Conservation (phyloP, 1,139 yeast species). For the Arxiozyma slooffiae region DNA sequence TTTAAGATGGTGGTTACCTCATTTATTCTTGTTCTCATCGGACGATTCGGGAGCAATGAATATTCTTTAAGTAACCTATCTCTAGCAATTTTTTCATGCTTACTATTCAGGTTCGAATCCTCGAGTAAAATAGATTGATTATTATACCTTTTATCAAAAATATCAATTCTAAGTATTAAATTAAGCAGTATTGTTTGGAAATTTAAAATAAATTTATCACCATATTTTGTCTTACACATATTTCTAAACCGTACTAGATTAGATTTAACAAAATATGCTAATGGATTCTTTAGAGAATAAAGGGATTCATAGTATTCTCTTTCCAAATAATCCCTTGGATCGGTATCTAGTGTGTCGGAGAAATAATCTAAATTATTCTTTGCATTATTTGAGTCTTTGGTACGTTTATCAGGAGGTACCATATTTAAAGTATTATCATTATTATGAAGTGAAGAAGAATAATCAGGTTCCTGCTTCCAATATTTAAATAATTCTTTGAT, state of each 20-base stretch:
- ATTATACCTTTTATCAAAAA: conserved; percentile 22
- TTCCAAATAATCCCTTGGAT: not conserved
- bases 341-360: not conserved
- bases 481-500: conserved; percentile 12
- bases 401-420: conserved; percentile 5
- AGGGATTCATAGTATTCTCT: conserved; percentile 24
- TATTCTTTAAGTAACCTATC: conserved; percentile 10
- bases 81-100: conserved; percentile 6
- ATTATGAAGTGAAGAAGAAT: not conserved
- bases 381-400: not conserved
- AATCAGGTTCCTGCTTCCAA: conserved; percentile 14
- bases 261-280: conserved; percentile 29
- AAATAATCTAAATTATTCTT: not conserved
- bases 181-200: conserved; percentile 12
- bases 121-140: conserved; percentile 5
- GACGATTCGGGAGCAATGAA: not conserved
- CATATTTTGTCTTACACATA: conserved; percentile 15
- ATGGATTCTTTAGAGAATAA: conserved; percentile 19
- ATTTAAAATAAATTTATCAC: conserved; percentile 4
- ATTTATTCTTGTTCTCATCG: not conserved
- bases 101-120: not conserved
- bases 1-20: conserved; percentile 34
- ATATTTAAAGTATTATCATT: conserved; percentile 6
- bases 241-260: conserved; percentile 22
- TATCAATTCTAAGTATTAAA: conserved; percentile 11